phyloP scores from a whole-genome alignment of 164 flowering plant genomes.

The Nymphaea colorata region DNA sequence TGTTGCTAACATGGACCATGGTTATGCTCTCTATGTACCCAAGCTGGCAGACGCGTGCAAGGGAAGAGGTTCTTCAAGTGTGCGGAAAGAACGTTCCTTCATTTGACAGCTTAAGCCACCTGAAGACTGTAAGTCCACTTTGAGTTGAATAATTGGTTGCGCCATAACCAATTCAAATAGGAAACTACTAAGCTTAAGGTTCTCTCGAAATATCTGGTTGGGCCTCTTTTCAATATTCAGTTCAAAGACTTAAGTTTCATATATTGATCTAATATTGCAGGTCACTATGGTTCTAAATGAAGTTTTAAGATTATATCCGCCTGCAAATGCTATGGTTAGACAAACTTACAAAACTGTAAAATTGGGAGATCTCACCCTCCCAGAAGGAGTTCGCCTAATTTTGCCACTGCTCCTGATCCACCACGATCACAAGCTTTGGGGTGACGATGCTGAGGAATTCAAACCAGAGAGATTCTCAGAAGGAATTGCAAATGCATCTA shows the following conservation, averaged over 20 bases:
- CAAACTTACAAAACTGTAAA: background rate
- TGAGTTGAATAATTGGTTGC: background rate
- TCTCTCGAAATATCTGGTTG: background rate
- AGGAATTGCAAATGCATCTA: background rate
- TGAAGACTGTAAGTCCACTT: slow-evolving; percentile 26
- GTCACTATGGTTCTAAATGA: slow-evolving; percentile 1
- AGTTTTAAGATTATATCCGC: background rate
- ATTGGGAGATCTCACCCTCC: background rate
- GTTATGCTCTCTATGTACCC: slow-evolving; percentile 29
- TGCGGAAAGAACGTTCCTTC: slow-evolving; percentile 18
- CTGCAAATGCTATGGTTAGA: background rate
- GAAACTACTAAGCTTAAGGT: background rate
- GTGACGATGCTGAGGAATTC: background rate
- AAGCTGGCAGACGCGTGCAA: slow-evolving; percentile 38
- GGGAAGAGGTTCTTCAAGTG: slow-evolving; percentile 30
- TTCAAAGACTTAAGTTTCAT: too few relatives aligned
- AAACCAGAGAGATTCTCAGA: slow-evolving; percentile 1
- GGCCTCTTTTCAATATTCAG: background rate
- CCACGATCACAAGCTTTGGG: background rate
- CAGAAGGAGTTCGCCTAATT: background rate
- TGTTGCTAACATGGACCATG: slow-evolving; percentile 34
- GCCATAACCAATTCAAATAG: background rate
- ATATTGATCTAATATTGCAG: background rate
- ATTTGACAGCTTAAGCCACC: slow-evolving; percentile 18
- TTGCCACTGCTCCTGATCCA: slow-evolving; percentile 1